These are phyloP conservation scores for Rubia peregrina DNA, from an alignment of 305 asterid genomes.

Conservation along the genomic window DNA sequence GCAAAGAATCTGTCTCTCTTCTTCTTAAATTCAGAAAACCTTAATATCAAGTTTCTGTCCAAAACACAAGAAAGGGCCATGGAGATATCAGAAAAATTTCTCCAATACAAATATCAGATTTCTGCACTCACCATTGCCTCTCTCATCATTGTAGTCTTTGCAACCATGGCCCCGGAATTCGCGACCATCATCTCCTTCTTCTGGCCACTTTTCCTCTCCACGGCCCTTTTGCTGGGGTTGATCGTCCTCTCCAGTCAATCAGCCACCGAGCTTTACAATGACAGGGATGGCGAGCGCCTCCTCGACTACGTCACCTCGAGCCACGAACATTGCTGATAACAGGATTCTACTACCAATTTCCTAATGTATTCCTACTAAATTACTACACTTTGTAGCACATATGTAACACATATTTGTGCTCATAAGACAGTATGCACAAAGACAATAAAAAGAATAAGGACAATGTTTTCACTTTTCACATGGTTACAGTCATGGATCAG, in stretches of 20 bases:
- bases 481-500: too few species aligned
- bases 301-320: constrained; percentile 35
- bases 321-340: constrained; percentile 20
- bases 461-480: background rate
- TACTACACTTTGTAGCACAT: background rate
- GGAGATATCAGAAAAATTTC: constrained; percentile 34
- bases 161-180: constrained; percentile 23
- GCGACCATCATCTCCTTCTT: constrained; percentile 34
- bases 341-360: background rate
- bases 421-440: background rate
- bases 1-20: constrained; percentile 10
- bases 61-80: constrained; percentile 17
- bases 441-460: background rate
- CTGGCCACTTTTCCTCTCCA: constrained; percentile 60
- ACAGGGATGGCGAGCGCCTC: constrained; percentile 32
- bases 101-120: constrained; percentile 27
- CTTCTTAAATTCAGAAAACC: constrained; percentile 7
- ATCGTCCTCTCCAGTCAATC: constrained; percentile 33
- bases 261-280: constrained; percentile 23
- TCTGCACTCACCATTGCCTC: constrained; percentile 25
- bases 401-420: background rate
- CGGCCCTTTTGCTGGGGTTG: constrained; percentile 35
- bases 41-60: background rate
- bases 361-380: too few species aligned
- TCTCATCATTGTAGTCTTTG: constrained; percentile 23